Evolutionary conservation across 139 green algal species (phyloP), one percentile per base, ranked within the genome.

Genomic region (Chlorella sp.): DNA sequence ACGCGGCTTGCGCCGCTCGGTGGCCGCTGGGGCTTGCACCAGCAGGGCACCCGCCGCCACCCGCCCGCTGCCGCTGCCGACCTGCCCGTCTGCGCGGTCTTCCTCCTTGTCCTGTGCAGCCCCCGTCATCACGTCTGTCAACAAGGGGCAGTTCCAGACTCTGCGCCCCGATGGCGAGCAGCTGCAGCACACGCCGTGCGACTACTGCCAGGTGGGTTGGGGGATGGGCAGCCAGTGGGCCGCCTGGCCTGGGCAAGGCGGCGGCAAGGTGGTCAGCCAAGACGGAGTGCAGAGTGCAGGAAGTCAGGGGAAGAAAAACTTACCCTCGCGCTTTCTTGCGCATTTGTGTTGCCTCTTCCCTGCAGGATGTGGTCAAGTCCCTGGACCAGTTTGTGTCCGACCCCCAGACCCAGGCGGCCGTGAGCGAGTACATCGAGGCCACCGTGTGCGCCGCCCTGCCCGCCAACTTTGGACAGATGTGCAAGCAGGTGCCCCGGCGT

Each of bases 381-480:
- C 53, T 89, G 53, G 71, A 83, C 11, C 22, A 26, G 21, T 89
- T 84, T 83, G 71, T 83, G 30, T 40, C 71, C 19, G 85, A 89
- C 73, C 86, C 86, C 14, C 53, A 90, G 79, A 90, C 87, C 40
- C 78, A 87, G 87, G 39, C 40, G 4, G 53, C 68, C 3, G 42
- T 86, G 14, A 39, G 18, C 42, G 30, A 79, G 36, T 86, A 80
- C 42, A 4, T 90, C 18, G 64, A 87, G 37, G 78, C 7, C 28
- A 28, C 37, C 37, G 64, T 90, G 37, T 90, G 87, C 61, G 15
- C 81, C 30, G 37, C 39, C 57, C 79, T 90, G 64, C 87, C 87
- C 21, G 78, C 73, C 78, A 32, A 53, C 76, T 87, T 87, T 28
- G n/a, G 21, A 0, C 30, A 81, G 73, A 87, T 83, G 42, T 89